Evolutionary conservation across 495 filamentous ascomycete species (phyloP).

Genomic region (Hyaloscypha variabilis): DNA sequence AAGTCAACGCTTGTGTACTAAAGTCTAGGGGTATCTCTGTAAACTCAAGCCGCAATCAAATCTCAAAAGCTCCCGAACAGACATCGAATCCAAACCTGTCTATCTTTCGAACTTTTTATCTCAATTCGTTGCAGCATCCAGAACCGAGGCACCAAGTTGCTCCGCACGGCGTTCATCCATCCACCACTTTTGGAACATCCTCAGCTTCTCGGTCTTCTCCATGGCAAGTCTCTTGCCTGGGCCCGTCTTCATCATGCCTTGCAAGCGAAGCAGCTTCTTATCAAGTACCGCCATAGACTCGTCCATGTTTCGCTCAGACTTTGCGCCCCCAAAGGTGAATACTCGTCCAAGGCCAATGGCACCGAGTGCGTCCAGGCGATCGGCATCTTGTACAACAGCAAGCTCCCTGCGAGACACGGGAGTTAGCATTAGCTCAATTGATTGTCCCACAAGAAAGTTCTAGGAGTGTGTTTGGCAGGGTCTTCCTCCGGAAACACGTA

Average conservation of each 20-base stretch:
- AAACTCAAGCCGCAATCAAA: background rate
- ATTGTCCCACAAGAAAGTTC: background rate
- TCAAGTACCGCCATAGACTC: conserved; percentile 70
- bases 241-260: conserved; percentile 80
- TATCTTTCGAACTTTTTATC: background rate
- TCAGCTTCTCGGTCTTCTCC: conserved; percentile 57
- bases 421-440: background rate
- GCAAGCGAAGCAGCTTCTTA: conserved; percentile 73
- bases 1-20: too few species aligned
- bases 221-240: conserved; percentile 66
- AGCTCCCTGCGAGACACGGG: too few species aligned
- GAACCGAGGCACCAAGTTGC: background rate
- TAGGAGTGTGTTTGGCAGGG: too few species aligned
- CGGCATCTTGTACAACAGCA: conserved; percentile 85
- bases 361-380: conserved; percentile 84
- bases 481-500: too few species aligned
- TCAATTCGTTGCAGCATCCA: background rate
- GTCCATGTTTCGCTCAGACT: conserved; percentile 47
- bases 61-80: background rate
- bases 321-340: conserved; percentile 65
- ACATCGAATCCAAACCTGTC: background rate
- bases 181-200: conserved; percentile 9
- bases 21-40: too few species aligned
- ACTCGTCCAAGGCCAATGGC: conserved; percentile 76
- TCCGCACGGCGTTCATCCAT: conserved; percentile 2